A percentile compares a stretch with the other conserved stretches of the same genome.
Conservation (phyloP, 495 filamentous ascomycete genomes). For the Penicillium dipodomyicola region DNA sequence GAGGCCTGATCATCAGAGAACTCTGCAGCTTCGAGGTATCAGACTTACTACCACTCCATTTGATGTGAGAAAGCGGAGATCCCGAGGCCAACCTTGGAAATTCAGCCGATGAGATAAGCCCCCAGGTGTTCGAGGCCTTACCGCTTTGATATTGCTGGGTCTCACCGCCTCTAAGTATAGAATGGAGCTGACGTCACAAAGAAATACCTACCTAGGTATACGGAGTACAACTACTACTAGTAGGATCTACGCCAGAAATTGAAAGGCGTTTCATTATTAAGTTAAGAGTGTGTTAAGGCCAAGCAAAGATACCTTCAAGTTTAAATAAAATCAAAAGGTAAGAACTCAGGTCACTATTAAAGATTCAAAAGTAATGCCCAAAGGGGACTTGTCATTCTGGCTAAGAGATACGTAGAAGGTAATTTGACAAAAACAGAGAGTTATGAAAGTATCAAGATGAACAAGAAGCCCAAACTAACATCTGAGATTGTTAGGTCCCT, state of each 20-base stretch:
- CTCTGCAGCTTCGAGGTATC: conserved; percentile 10
- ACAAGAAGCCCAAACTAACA: not conserved
- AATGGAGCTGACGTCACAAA: not conserved
- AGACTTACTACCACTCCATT: not conserved
- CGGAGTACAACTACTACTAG: not conserved
- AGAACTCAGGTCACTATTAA: not conserved
- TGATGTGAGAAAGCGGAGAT: conserved; percentile 8
- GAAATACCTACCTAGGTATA: too few relatives aligned
- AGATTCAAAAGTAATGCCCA: not conserved
- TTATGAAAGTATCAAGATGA: not conserved
- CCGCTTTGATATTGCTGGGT: not conserved
- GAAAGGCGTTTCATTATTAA: not conserved
- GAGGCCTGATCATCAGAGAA: conserved; percentile 16
- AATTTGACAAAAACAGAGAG: not conserved
- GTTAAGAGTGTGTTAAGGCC: too few relatives aligned
- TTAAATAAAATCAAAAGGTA: too few relatives aligned
- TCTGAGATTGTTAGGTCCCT: not conserved
- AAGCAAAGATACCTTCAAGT: too few relatives aligned
- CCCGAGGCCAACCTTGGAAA: not conserved
- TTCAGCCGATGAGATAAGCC: conserved; percentile 7
- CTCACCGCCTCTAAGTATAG: not conserved
- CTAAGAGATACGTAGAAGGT: not conserved
- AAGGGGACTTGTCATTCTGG: not conserved
- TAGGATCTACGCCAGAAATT: not conserved
- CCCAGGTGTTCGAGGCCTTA: not conserved